Evolutionary conservation across 129 eudicot species (phyloP), one percentile per base, ranked within the genome.

Genomic region (Rutidosis leptorrhynchoides): DNA sequence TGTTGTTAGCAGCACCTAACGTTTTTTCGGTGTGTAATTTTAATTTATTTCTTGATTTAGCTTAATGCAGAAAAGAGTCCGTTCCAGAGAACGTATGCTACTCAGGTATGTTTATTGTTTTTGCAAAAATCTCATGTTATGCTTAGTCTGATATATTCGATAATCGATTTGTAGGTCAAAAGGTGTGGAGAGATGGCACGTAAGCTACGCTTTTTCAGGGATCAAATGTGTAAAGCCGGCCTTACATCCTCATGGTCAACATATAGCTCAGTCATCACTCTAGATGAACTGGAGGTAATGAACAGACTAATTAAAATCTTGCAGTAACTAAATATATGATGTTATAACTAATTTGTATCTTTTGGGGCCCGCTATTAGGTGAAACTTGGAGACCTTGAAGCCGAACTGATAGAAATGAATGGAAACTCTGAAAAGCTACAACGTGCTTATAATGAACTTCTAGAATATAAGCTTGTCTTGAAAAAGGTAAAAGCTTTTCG

Each of bases 181-280:
- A 83, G 90, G 79, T 84, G 95, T 55, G 90, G 83, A 23, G 97
- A 90, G 78, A 84, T 90, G 97, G 79, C 95, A 42, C 89, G 97
- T 22, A 87, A 78, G 84, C 68, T 90, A 49, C 81, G 95, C 0
- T 87, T 84, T 69, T 81, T 90, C 61, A 80, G 59, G 58, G 95
- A 82, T 52, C 93, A 90, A 68, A 87, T 87, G 89, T 37, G 42
- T 37, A 85, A 81, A 84, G 85, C 84, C n/a, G 93, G 90, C 23
- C 22, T 87, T 30, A 56, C 85, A 53, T 78, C 95, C 37, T 32
- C 83, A 29, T 68, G 68, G 69, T 69, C 74, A 5, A 22, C 78
- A 20, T 12, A 26, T 49, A 70, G 74, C 37, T 30, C 79, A 24
- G 77, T 69, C 56, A 35, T 74, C 58, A 81, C 62, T 68, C 51